These are phyloP conservation scores for Mortierella sp. DNA, from an alignment of 371 early-diverging fungal species.

Conservation along the genomic window DNA sequence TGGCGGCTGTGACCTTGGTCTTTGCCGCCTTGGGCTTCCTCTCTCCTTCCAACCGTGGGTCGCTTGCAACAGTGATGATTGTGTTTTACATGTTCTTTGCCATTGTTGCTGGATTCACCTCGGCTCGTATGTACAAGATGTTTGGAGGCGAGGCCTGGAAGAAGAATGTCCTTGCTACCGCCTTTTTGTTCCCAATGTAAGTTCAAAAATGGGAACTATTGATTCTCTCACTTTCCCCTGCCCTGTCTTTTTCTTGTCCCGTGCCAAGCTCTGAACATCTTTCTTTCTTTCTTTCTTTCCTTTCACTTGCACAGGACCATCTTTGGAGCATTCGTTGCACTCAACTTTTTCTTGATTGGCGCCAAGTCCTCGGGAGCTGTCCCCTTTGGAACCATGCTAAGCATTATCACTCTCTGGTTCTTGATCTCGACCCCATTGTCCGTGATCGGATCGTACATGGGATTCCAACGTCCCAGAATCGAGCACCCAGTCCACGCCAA, in stretches of 20 bases:
- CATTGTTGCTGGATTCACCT: constrained; percentile 86
- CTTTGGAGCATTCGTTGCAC: constrained; percentile 73
- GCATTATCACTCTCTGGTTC: constrained; percentile 88
- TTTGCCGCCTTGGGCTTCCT: constrained; percentile 98
- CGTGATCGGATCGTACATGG: constrained; percentile 92
- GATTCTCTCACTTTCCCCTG: background rate
- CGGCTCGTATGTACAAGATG: constrained; percentile 94
- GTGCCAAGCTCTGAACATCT: background rate
- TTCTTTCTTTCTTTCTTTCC: background rate
- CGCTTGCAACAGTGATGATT: constrained; percentile 89
- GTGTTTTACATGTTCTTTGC: constrained; percentile 91
- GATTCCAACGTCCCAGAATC: constrained; percentile 86
- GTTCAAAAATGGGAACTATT: constrained; percentile 23
- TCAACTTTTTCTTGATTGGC: constrained; percentile 92
- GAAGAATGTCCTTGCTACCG: constrained; percentile 84
- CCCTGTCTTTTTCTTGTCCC: constrained; percentile 1
- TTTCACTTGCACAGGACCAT: constrained; percentile 57
- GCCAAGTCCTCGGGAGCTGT: constrained; percentile 93
- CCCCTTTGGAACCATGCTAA: constrained; percentile 91
- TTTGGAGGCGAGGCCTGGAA: constrained; percentile 91
- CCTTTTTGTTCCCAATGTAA: constrained; percentile 87
- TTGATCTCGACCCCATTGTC: constrained; percentile 89
- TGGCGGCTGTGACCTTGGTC: constrained; percentile 82
- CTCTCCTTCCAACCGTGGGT: constrained; percentile 94
- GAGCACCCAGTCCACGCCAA: constrained; percentile 91